Conservation (phyloP, 163 green algal species). For the Chlamydomonas reinhardtii region DNA sequence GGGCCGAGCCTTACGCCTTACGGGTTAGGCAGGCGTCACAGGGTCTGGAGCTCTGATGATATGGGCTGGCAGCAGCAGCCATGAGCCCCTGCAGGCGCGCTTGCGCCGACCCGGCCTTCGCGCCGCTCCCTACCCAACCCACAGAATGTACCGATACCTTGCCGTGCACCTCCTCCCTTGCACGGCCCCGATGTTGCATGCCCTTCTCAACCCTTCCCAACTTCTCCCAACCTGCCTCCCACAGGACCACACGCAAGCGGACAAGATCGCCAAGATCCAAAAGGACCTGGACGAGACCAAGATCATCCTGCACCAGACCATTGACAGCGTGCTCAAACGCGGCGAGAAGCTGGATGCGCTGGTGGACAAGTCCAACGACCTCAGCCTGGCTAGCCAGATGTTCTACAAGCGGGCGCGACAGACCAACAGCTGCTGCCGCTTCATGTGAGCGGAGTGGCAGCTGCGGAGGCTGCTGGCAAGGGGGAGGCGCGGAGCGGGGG, state of each 20-base stretch:
- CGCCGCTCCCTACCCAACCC: too few relatives aligned
- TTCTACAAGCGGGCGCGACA: constrained; percentile 95
- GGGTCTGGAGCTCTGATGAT: too few relatives aligned
- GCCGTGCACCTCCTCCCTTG: too few relatives aligned
- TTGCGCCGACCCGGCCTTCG: too few relatives aligned
- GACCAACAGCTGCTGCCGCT: constrained; percentile 88
- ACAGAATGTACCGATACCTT: too few relatives aligned
- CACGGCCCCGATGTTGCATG: too few relatives aligned
- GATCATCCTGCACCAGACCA: constrained; percentile 92
- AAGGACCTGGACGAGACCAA: constrained; percentile 97
- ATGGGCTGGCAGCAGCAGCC: too few relatives aligned
- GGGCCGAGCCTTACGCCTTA: too few relatives aligned
- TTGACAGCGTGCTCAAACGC: constrained; percentile 96
- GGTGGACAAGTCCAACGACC: constrained; percentile 96
- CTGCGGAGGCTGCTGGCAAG: neutral
- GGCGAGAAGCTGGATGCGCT: constrained; percentile 98
- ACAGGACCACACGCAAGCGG: constrained; percentile 93
- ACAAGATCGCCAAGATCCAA: constrained; percentile 99
- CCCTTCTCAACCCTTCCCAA: too few relatives aligned
- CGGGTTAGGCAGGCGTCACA: too few relatives aligned
- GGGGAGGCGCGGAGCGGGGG: neutral
- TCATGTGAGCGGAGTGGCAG: constrained; percentile 72
- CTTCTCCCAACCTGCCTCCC: neutral
- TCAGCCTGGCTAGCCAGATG: constrained; percentile 97
- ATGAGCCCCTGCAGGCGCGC: too few relatives aligned